Percentiles rank a stretch among this genome's conserved stretches.
phyloP scores from a whole-genome alignment of 352 stramenopile genomes.

The Pythium brachiatum region DNA sequence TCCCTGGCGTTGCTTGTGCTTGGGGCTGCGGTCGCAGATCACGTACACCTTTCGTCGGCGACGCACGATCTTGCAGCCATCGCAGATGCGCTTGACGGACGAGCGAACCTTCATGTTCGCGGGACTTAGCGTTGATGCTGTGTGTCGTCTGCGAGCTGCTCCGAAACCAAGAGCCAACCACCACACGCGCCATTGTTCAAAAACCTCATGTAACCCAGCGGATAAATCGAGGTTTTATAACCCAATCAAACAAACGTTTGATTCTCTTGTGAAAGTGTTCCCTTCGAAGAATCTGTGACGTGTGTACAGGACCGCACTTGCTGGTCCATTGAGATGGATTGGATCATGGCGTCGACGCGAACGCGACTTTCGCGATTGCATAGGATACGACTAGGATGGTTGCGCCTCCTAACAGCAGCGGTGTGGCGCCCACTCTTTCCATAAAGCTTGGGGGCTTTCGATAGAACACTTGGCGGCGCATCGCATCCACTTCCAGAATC shows the following conservation, averaged over 20 bases:
- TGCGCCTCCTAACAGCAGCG: neutral
- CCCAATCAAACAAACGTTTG: slow-evolving; percentile 20
- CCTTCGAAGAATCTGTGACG: slow-evolving; percentile 13
- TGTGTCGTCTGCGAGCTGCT: slow-evolving; percentile 2
- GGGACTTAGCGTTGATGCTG: slow-evolving; percentile 16
- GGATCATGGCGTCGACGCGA: neutral
- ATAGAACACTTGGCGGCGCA: slow-evolving; percentile 1
- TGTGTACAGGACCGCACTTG: neutral
- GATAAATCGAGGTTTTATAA: neutral
- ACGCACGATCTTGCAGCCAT: slow-evolving; percentile 89
- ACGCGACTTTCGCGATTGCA: neutral
- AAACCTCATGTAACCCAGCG: slow-evolving; percentile 18
- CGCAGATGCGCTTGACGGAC: slow-evolving; percentile 90
- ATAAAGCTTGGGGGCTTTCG: neutral
- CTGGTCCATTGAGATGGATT: neutral
- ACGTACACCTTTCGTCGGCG: slow-evolving; percentile 87
- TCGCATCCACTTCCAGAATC: neutral
- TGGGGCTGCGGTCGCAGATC: slow-evolving; percentile 88
- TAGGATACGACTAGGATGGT: neutral
- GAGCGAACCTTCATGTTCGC: slow-evolving; percentile 89
- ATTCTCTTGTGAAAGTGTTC: neutral
- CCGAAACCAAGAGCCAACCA: slow-evolving; percentile 13
- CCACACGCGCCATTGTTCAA: neutral
- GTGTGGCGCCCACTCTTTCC: neutral
- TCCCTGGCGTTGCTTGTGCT: slow-evolving; percentile 94